phyloP scores from a whole-genome alignment of 768 basidiomycete species.

The Trametes sanguinea region DNA sequence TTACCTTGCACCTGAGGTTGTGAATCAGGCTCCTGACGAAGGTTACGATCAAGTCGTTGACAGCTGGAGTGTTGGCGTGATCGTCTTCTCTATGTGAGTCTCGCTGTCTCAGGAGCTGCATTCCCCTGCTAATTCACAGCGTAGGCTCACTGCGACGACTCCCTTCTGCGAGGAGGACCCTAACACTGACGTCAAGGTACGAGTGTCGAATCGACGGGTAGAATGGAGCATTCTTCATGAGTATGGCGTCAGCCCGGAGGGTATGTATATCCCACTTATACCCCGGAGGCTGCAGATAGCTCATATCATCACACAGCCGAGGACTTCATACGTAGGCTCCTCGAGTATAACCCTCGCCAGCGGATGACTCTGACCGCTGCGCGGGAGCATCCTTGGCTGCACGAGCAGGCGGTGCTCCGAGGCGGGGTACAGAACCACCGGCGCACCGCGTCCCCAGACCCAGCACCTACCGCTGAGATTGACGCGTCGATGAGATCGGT shows the following conservation, averaged over 20 bases:
- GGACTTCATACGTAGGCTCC: slow-evolving; percentile 67
- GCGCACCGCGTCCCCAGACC: slow-evolving; percentile 18
- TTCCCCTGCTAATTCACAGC: no score
- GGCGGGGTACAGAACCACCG: neutral
- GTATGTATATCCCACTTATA: slow-evolving; percentile 40
- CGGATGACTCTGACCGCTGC: slow-evolving; percentile 78
- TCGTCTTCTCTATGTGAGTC: slow-evolving; percentile 85
- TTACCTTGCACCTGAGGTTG: slow-evolving; percentile 93
- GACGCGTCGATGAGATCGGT: slow-evolving; percentile 25
- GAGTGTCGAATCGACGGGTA: slow-evolving; percentile 58
- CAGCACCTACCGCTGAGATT: neutral
- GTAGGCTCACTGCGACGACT: slow-evolving; percentile 71
- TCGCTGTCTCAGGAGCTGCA: no score
- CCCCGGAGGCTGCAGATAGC: neutral
- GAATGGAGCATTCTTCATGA: slow-evolving; percentile 58
- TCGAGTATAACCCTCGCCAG: slow-evolving; percentile 59
- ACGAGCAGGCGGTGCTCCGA: slow-evolving; percentile 4
- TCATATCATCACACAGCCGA: slow-evolving; percentile 37
- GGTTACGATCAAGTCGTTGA: slow-evolving; percentile 92
- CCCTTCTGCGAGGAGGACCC: slow-evolving; percentile 83
- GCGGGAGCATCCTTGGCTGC: slow-evolving; percentile 77
- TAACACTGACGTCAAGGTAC: slow-evolving; percentile 57
- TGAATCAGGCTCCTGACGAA: slow-evolving; percentile 54
- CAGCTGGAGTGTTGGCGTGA: slow-evolving; percentile 95
- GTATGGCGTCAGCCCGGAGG: slow-evolving; percentile 43